These are phyloP conservation scores for Macrolepiota fuliginosa DNA, from an alignment of 768 basidiomycete genomes.

Conservation along the genomic window DNA sequence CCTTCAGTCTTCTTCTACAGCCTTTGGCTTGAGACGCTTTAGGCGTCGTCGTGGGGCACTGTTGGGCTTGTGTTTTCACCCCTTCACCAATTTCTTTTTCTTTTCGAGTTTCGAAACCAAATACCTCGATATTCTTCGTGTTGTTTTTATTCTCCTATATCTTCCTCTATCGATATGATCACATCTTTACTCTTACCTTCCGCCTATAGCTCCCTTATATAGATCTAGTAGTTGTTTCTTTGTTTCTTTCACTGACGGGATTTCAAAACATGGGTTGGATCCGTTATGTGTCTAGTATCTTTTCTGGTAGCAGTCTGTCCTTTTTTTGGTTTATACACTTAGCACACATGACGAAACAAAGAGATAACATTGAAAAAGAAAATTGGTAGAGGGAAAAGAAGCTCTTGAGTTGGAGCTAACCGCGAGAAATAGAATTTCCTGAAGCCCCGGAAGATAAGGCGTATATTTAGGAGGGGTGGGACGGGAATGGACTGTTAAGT, in stretches of 20 bases:
- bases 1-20: no score
- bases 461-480: neutral
- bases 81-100: neutral
- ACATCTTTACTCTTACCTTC: neutral
- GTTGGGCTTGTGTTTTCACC: slow-evolving; percentile 8
- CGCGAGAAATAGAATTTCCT: neutral
- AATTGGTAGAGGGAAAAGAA: neutral
- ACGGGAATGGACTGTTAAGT: neutral
- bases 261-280: neutral
- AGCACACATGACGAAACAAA: neutral
- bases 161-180: slow-evolving; percentile 7
- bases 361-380: neutral
- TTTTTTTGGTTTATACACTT: slow-evolving; percentile 4
- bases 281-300: neutral
- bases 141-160: slow-evolving; percentile 4
- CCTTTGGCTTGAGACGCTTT: neutral
- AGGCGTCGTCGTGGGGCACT: neutral
- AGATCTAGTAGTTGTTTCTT: slow-evolving; percentile 4
- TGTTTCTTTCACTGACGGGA: neutral
- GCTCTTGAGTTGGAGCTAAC: neutral
- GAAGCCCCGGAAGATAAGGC: neutral
- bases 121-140: slow-evolving; percentile 3
- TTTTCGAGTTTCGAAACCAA: neutral
- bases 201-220: neutral
- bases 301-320: neutral